phyloP scores from a whole-genome alignment of 2,329 filamentous ascomycete genomes.

The Xylaria sp. region DNA sequence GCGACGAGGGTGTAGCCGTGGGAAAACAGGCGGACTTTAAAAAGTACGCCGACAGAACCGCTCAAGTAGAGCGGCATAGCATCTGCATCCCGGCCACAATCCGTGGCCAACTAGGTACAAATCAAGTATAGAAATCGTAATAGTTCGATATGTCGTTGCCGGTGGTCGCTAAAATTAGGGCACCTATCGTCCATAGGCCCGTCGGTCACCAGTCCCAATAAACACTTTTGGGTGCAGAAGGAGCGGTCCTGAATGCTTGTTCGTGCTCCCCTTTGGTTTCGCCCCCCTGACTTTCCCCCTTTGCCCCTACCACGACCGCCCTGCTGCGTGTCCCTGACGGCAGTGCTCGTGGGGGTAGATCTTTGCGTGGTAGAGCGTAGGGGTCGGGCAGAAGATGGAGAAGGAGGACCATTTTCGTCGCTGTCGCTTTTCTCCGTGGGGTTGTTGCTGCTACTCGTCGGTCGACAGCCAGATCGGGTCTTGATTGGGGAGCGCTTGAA shows the following conservation, averaged over 20 bases:
- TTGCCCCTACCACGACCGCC: not conserved
- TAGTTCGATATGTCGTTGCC: conserved; percentile 42
- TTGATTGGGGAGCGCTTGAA: conserved; percentile 48
- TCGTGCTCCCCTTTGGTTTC: conserved; percentile 10
- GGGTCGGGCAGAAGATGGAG: conserved; percentile 24
- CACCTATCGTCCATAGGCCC: conserved; percentile 46
- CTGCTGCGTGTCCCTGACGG: not conserved
- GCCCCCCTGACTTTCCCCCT: conserved; percentile 11
- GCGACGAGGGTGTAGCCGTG: conserved; percentile 55
- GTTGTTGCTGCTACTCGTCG: not conserved
- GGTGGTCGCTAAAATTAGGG: conserved; percentile 47
- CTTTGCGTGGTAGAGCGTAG: not conserved
- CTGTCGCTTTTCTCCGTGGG: conserved; percentile 17
- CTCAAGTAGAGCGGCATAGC: conserved; percentile 47
- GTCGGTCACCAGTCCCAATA: conserved; percentile 65
- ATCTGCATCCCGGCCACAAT: conserved; percentile 50
- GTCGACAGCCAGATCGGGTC: conserved; percentile 45
- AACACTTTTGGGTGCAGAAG: conserved; percentile 39
- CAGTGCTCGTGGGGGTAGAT: not conserved
- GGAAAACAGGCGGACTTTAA: conserved; percentile 52
- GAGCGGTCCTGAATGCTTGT: conserved; percentile 27
- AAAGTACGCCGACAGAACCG: conserved; percentile 50
- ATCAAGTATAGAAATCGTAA: conserved; percentile 46
- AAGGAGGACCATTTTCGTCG: conserved; percentile 19
- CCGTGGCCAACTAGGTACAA: conserved; percentile 46